Conservation (phyloP, 202 grass and related monocot genomes). For the Bolboschoenoplectus hybrid region DNA sequence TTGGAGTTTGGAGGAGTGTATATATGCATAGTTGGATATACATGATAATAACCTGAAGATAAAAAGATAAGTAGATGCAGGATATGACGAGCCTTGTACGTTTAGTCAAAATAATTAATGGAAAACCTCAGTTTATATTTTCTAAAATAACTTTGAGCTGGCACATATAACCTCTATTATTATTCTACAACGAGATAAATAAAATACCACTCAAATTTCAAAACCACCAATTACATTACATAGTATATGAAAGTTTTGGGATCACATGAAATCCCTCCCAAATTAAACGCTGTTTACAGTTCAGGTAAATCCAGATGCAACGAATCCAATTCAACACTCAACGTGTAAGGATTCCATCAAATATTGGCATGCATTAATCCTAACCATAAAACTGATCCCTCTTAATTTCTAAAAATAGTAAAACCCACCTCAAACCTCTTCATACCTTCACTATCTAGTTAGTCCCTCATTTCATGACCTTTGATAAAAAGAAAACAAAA, state of each 20-base stretch:
- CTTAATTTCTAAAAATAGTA: conserved; percentile 33
- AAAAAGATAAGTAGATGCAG: neutral
- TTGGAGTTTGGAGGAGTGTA: no score
- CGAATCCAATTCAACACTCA: conserved; percentile 27
- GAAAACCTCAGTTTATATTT: neutral
- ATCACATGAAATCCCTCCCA: neutral
- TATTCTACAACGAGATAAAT: neutral
- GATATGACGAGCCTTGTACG: neutral
- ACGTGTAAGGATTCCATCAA: conserved; percentile 3
- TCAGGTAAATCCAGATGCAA: conserved; percentile 6
- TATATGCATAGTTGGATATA: neutral
- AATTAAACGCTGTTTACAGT: conserved; percentile 11
- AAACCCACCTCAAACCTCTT: conserved; percentile 30
- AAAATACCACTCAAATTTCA: neutral
- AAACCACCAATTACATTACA: neutral
- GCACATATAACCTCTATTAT: neutral
- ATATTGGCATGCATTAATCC: conserved; percentile 9
- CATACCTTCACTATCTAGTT: conserved; percentile 15
- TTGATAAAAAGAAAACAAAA: conserved; percentile 13
- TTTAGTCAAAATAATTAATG: neutral
- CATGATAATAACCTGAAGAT: neutral
- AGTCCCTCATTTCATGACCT: conserved; percentile 21
- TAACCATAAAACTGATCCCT: neutral
- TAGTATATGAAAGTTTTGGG: neutral
- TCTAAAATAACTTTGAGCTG: neutral